Evolutionary conservation across 2,329 filamentous ascomycete species (phyloP).

Genomic region (Fusarium foetens): DNA sequence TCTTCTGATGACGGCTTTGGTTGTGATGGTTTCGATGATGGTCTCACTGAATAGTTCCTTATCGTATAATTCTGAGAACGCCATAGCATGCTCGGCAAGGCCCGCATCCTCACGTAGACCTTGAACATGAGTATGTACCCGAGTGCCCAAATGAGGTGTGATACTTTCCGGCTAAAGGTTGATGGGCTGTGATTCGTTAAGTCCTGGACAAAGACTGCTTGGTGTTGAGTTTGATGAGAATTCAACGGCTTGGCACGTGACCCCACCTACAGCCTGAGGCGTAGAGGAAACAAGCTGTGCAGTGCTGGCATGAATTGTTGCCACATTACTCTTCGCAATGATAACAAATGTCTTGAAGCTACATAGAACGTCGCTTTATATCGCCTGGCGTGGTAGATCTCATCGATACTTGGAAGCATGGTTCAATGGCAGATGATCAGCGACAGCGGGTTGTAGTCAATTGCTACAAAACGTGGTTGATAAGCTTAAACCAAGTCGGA

Average conservation of each 20-base stretch:
- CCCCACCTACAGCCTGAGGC: background rate
- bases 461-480: background rate
- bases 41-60: background rate
- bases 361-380: background rate
- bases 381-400: background rate
- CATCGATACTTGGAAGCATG: background rate
- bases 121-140: conserved; percentile 1
- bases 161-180: background rate
- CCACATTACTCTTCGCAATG: background rate
- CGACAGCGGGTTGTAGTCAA: background rate
- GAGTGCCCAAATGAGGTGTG: background rate
- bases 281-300: background rate
- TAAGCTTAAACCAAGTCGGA: conserved; percentile 22
- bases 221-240: conserved; percentile 1
- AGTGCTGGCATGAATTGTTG: background rate
- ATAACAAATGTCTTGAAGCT: background rate
- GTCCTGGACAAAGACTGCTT: background rate
- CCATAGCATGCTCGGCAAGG: background rate
- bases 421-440: background rate
- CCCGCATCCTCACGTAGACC: conserved; percentile 3
- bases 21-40: background rate
- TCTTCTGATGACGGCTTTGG: too few species aligned
- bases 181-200: background rate
- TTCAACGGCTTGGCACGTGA: conserved; percentile 16
- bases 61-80: background rate